Evolutionary conservation across 2,329 filamentous ascomycete species (phyloP), one percentile per base, ranked within the genome.

Genomic region (Cladophialophora bantiana): DNA sequence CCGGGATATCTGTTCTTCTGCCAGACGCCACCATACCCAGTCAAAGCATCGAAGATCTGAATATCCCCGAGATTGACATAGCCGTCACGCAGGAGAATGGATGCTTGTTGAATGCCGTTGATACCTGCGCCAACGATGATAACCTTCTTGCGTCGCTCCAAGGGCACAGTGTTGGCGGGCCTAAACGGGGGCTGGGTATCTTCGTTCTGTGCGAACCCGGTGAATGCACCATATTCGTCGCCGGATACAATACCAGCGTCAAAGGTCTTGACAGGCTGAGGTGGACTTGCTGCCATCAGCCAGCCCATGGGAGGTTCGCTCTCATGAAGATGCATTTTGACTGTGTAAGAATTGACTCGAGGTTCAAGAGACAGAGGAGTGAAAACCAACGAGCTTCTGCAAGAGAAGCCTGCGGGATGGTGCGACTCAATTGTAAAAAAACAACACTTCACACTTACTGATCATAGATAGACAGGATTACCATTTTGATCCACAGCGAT

Each of bases 1-100:
- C 65, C 65, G 4, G 64, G 64, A 45, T 66, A 66, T 15, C n/a
- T 66, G 58, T 66, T 66, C 35, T 66, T 66, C 38, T 57, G 35
- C 64, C 64, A 66, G n/a, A 66, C 64, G 9, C 64, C 64, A 7
- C 64, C 64, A 26, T 57, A 66, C 7, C 42, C 26, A 12, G 50
- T 40, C 7, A 66, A 20, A 26, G 59, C 64, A 31, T 66, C 64
- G 36, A 66, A 58, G n/a, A 66, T 57, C 26, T 62, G 52, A 2
- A 66, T 59, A 40, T 62, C 64, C 20, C 53, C 15, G 42, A 36
- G 64, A 13, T 58, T 50, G 12, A 66, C 20, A 9, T 35, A 20
- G 10, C 59, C 53, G 10, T 66, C 36, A 13, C 42, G 50, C 10
- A 66, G 34, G 26, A 66, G 31, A n/a, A 59, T 32, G 3, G 34